Evolutionary conservation across 106 monocot genomes (phyloP).

Genomic region (Dioscorea alata): DNA sequence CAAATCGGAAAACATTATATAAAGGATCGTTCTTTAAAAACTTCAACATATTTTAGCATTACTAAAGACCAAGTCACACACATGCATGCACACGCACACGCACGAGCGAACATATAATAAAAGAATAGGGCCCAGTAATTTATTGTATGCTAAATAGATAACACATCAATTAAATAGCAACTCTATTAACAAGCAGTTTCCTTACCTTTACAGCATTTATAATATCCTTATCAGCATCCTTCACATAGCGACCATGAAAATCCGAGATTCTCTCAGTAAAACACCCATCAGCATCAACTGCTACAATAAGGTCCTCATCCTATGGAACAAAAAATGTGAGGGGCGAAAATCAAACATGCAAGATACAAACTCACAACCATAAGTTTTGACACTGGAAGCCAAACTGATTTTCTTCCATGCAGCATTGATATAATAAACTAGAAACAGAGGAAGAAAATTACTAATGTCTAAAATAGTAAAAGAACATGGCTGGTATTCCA

Average conservation of each 20-base stretch:
- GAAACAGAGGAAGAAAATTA: no score
- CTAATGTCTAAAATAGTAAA: no score
- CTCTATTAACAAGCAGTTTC: not conserved
- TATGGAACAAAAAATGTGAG: slow-evolving; percentile 12
- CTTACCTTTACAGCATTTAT: slow-evolving; percentile 76
- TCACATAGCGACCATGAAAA: slow-evolving; percentile 72
- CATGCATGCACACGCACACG: no score
- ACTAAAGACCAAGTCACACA: no score
- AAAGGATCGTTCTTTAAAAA: no score
- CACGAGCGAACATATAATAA: no score
- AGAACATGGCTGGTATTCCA: no score
- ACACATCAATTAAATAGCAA: not conserved
- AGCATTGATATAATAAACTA: not conserved
- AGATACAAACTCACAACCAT: not conserved
- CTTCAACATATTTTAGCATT: no score
- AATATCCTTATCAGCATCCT: slow-evolving; percentile 97
- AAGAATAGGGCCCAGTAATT: no score
- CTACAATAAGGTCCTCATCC: slow-evolving; percentile 76
- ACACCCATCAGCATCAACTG: slow-evolving; percentile 91
- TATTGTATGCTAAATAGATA: no score
- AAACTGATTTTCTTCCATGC: not conserved
- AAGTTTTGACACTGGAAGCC: not conserved
- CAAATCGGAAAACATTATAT: no score
- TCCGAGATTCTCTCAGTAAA: slow-evolving; percentile 70
- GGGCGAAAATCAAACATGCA: not conserved